A percentile compares a stretch with the other conserved stretches of the same genome.
Evolutionary conservation across 306 rosid species (phyloP).

Genomic region (Bauhinia variegata): DNA sequence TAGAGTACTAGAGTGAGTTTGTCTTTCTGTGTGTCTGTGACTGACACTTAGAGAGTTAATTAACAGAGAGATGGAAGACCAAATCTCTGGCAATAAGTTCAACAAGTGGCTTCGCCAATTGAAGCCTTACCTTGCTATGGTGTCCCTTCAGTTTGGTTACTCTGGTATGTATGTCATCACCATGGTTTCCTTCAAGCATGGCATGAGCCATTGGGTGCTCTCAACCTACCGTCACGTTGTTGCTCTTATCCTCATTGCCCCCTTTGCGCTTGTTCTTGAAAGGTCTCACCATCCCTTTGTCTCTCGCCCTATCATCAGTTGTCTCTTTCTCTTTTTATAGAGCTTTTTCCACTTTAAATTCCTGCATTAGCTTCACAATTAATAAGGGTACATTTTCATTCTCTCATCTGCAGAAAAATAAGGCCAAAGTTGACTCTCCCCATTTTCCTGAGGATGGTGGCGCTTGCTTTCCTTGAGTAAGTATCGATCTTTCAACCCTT

Average conservation of each 20-base stretch:
- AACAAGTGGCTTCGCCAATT: conserved; percentile 38
- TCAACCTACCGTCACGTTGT: conserved; percentile 87
- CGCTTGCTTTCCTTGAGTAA: conserved; percentile 94
- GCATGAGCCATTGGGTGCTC: conserved; percentile 87
- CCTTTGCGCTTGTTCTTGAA: conserved; percentile 83
- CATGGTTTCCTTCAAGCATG: conserved; percentile 87
- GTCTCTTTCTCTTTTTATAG: neutral
- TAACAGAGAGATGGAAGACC: conserved; percentile 51
- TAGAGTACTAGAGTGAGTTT: conserved; percentile 8
- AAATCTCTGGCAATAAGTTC: conserved; percentile 31
- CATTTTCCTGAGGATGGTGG: conserved; percentile 67
- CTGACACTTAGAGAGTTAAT: neutral
- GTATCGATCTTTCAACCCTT: conserved; percentile 34
- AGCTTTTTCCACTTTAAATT: neutral
- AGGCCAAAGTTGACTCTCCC: conserved; percentile 97
- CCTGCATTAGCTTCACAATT: neutral
- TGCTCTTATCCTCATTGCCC: conserved; percentile 66
- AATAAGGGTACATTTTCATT: conserved; percentile 8
- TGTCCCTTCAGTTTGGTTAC: conserved; percentile 88
- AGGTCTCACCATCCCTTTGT: conserved; percentile 47
- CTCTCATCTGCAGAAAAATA: conserved; percentile 67
- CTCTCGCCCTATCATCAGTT: no score
- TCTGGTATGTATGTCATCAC: conserved; percentile 91
- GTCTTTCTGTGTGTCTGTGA: conserved; percentile 9
- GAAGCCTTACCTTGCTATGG: conserved; percentile 86